Evolutionary conservation across 768 basidiomycete species (phyloP).

Genomic region (Suillus spraguei): DNA sequence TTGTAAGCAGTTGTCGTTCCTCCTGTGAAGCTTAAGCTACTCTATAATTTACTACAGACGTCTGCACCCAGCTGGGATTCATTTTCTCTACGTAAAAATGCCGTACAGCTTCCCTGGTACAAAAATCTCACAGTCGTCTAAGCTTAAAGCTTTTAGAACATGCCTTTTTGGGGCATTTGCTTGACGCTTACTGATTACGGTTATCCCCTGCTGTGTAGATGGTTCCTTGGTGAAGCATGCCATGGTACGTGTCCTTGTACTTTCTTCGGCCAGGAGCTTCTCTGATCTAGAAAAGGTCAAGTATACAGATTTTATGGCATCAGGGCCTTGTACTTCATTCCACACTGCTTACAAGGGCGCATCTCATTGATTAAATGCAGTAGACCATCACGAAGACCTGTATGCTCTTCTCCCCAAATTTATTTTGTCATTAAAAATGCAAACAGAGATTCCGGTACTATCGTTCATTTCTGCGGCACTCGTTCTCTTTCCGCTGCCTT

Average conservation of each 20-base stretch:
- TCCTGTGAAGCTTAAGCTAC: not conserved
- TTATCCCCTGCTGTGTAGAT: conserved; percentile 12
- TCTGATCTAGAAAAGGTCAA: conserved; percentile 15
- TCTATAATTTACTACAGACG: not conserved
- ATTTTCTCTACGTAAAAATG: not conserved
- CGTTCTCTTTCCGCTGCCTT: conserved; percentile 41
- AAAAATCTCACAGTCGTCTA: not conserved
- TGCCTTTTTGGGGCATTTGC: conserved; percentile 32
- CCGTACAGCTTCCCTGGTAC: not conserved
- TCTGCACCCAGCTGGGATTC: not conserved
- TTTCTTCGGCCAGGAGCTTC: conserved; percentile 27
- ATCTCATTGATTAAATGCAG: conserved; percentile 3
- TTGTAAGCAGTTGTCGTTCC: conserved; percentile 5
- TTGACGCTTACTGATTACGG: conserved; percentile 29
- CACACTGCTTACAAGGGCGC: not conserved
- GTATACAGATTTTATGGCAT: conserved; percentile 7
- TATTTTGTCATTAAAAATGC: conserved; percentile 22
- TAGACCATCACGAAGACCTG: not conserved
- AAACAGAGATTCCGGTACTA: conserved; percentile 38
- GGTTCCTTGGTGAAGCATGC: conserved; percentile 2
- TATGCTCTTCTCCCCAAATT: not conserved
- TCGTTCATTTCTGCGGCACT: conserved; percentile 49
- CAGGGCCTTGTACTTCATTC: conserved; percentile 22
- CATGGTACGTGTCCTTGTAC: conserved; percentile 26
- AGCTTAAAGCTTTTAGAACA: conserved; percentile 18